phyloP scores from a whole-genome alignment of 352 stramenopile genomes.

The Phytophthora podocarpi region DNA sequence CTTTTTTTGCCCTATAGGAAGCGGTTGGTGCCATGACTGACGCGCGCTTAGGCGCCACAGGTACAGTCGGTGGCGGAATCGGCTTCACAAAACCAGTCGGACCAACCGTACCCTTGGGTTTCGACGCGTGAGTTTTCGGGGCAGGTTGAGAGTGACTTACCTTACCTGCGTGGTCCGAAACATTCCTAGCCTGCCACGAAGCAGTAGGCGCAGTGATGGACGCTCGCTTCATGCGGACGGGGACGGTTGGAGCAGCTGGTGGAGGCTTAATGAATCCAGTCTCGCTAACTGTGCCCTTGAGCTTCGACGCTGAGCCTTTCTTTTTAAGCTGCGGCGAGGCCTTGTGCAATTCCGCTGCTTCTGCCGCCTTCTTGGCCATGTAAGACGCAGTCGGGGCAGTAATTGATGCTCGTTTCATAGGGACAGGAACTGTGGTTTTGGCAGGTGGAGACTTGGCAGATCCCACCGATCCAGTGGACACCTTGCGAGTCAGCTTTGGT shows the following conservation, averaged over 20 bases:
- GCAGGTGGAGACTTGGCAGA: slow-evolving; percentile 28
- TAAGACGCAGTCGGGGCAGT: slow-evolving; percentile 36
- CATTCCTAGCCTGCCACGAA: slow-evolving; percentile 35
- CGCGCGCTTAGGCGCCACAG: slow-evolving; percentile 33
- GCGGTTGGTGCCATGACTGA: slow-evolving; percentile 41
- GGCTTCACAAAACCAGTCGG: slow-evolving; percentile 24
- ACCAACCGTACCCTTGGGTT: slow-evolving; percentile 11
- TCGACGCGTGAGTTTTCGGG: slow-evolving; percentile 4
- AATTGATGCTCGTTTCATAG: slow-evolving; percentile 37
- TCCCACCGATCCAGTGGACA: slow-evolving; percentile 25
- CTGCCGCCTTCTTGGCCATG: slow-evolving; percentile 28
- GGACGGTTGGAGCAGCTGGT: slow-evolving; percentile 25
- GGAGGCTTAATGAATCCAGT: slow-evolving; percentile 33
- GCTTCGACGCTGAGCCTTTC: slow-evolving; percentile 11
- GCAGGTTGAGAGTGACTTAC: neutral
- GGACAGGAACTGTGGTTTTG: slow-evolving; percentile 13
- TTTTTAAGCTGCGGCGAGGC: slow-evolving; percentile 19
- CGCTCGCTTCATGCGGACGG: slow-evolving; percentile 32
- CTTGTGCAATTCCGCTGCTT: slow-evolving; percentile 19
- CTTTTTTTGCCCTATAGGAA: slow-evolving; percentile 41
- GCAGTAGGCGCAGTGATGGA: slow-evolving; percentile 40
- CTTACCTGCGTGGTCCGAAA: neutral
- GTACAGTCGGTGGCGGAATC: slow-evolving; percentile 14
- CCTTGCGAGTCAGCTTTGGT: slow-evolving; percentile 29
- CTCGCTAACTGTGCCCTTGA: slow-evolving; percentile 19